Base-by-base conservation (phyloP, 805 yeast genomes). In the Yarrowia sp. region DNA sequence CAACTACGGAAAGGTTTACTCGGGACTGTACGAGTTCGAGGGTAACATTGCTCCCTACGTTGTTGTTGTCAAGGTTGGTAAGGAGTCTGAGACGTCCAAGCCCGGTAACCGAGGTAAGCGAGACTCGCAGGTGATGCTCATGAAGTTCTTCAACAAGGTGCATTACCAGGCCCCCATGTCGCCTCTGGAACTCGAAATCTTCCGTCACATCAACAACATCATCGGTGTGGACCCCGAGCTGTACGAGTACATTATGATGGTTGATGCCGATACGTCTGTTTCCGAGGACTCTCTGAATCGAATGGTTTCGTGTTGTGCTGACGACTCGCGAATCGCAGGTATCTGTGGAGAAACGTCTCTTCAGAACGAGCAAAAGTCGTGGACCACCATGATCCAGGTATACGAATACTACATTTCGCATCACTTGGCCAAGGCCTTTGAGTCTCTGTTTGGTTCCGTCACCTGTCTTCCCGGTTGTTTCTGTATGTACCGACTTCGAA, bases 381-480 rank as follows among this genome's bases (percentile, higher is more conserved):
- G 87, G 85, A 85, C 86, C 30, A 86, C 89, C 0, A 83, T 84
- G 74, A 83, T 86, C 69, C 89, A 86, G 75, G 89, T 86, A 44
- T 86, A 85, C 72, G 89, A 86, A 72, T 86, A 86, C 74, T 86
- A 85, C 73, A 85, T 86, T 72, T 85, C 88, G 33, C 89, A 86
- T 74, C 88, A 86, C 75, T 82, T 85, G 73, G 84, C 89, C 33
- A 86, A 86, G 74, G 87, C 88, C 0, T 86, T 86, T 72, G 89
- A 86, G 76, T 81, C 86, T 20, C 79, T 85, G 49, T 86, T 86
- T 72, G 88, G 88, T 39, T 82, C 86, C 70, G 88, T 86, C 19
- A 86, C 89, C 6, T 86, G 89, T 79, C 80, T 86, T 70, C 89
- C 89, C 0, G 89, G 89, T n/a, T 86, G 89, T 78, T 86, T 86